phyloP scores from a whole-genome alignment of 2,329 filamentous ascomycete species.

The Exophiala lecanii-corni region DNA sequence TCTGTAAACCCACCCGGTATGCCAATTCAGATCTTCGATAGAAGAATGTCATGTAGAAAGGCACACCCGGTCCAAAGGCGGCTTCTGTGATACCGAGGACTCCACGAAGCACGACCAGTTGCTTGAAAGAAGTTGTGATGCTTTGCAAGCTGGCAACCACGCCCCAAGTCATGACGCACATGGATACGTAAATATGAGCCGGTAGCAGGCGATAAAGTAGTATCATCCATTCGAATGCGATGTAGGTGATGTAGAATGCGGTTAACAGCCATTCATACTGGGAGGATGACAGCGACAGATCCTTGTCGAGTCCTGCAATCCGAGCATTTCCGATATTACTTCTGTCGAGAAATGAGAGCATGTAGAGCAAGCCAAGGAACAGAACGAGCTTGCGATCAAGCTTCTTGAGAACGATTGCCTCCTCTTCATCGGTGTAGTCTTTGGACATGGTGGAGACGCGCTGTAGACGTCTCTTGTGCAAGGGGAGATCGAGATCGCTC shows the following conservation, averaged over 20 bases:
- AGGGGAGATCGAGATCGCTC: conserved; percentile 10
- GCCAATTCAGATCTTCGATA: conserved; percentile 68
- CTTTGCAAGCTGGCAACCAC: conserved; percentile 59
- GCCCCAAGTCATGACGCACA: conserved; percentile 71
- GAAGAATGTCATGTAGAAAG: conserved; percentile 62
- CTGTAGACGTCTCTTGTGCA: conserved; percentile 7
- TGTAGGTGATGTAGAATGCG: conserved; percentile 61
- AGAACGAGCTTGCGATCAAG: conserved; percentile 73
- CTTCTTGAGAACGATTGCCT: conserved; percentile 64
- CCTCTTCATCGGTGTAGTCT: conserved; percentile 65
- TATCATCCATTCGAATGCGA: conserved; percentile 64
- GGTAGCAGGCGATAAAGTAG: conserved; percentile 57
- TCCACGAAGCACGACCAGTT: conserved; percentile 35
- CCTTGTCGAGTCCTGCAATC: conserved; percentile 53
- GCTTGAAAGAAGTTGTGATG: conserved; percentile 55
- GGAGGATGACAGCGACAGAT: conserved; percentile 49
- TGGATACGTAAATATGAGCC: conserved; percentile 56
- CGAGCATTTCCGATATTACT: conserved; percentile 67
- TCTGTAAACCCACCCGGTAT: conserved; percentile 78
- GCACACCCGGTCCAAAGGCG: conserved; percentile 59
- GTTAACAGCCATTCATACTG: conserved; percentile 61
- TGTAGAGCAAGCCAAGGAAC: conserved; percentile 76
- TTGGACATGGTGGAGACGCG: conserved; percentile 41
- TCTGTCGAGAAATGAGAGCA: conserved; percentile 79
- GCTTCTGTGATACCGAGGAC: conserved; percentile 55